Conservation (phyloP, 192 early-diverging fungal species). For the Phycomyces nitens region DNA sequence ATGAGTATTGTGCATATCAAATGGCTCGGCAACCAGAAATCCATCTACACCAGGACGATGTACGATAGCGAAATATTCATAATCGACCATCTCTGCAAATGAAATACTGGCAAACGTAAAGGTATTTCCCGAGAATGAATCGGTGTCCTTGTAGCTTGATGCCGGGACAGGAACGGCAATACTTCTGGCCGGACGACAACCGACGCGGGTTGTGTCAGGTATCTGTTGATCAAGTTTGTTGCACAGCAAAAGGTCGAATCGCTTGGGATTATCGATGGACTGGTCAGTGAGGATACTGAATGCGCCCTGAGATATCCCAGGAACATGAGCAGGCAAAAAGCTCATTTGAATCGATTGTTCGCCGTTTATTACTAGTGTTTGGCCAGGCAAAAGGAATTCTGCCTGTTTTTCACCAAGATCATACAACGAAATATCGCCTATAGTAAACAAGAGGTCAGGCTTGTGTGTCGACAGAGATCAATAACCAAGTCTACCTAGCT, state of each 20-base stretch:
- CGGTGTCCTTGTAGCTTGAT: slow-evolving; percentile 12
- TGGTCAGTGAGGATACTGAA: slow-evolving; percentile 41
- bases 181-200: slow-evolving; percentile 27
- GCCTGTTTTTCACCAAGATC: slow-evolving; percentile 24
- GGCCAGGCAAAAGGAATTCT: slow-evolving; percentile 27
- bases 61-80: slow-evolving; percentile 37
- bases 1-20: slow-evolving; percentile 19
- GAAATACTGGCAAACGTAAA: slow-evolving; percentile 39
- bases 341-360: slow-evolving; percentile 21
- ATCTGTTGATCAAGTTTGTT: slow-evolving; percentile 31
- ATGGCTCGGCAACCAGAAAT: slow-evolving; percentile 43
- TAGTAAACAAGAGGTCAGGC: too few species aligned
- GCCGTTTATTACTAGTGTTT: slow-evolving; percentile 29
- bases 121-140: slow-evolving; percentile 30
- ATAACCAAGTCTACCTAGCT: slow-evolving; percentile 15
- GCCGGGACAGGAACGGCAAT: slow-evolving; percentile 35
- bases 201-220: slow-evolving; percentile 14
- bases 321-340: slow-evolving; percentile 30
- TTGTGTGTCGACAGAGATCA: not conserved
- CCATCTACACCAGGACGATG: slow-evolving; percentile 36
- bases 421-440: slow-evolving; percentile 18
- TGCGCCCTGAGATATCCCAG: slow-evolving; percentile 16
- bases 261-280: slow-evolving; percentile 19
- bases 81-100: slow-evolving; percentile 35
- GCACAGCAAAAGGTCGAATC: slow-evolving; percentile 43